These are phyloP conservation scores for Halophytophthora batemanensis DNA, from an alignment of 352 stramenopile species.

Conservation along the genomic window DNA sequence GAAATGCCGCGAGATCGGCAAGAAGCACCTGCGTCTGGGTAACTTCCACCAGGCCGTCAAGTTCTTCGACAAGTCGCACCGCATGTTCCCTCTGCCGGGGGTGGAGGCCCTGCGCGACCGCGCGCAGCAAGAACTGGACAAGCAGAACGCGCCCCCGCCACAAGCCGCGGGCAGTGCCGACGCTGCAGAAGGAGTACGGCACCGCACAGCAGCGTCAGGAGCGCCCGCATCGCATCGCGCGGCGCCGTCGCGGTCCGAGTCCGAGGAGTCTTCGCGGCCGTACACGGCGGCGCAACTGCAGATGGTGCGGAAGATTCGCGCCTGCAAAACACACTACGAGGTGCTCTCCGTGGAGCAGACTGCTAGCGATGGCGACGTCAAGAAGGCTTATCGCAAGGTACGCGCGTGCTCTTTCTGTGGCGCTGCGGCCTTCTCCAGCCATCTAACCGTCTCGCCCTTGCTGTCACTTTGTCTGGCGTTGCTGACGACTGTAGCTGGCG, in stretches of 20 bases:
- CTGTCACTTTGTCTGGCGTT: conserved; percentile 7
- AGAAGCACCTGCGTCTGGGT: conserved; percentile 81
- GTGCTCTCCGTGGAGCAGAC: conserved; percentile 73
- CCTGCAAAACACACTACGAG: conserved; percentile 88
- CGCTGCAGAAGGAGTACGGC: conserved; percentile 17
- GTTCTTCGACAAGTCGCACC: conserved; percentile 91
- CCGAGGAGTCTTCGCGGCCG: conserved; percentile 43
- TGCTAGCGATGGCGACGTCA: conserved; percentile 84
- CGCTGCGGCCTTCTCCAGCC: background rate
- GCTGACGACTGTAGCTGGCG: conserved; percentile 54
- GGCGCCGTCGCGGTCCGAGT: conserved; percentile 29
- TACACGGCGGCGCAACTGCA: conserved; percentile 82
- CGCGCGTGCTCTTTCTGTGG: conserved; percentile 1
- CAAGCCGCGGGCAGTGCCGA: conserved; percentile 18
- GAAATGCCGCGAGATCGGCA: conserved; percentile 89
- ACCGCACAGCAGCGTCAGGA: conserved; percentile 27
- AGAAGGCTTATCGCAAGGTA: conserved; percentile 91
- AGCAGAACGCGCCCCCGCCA: conserved; percentile 21
- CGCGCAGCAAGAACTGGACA: conserved; percentile 59
- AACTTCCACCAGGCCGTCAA: conserved; percentile 88
- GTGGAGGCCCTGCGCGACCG: conserved; percentile 80
- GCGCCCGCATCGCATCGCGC: conserved; percentile 6
- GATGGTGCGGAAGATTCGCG: conserved; percentile 86
- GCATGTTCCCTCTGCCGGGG: conserved; percentile 84
- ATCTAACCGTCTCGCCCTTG: background rate